Evolutionary conservation across 202 grass and related monocot genomes (phyloP), one percentile per base, ranked within the genome.

Genomic region (Setaria italica): DNA sequence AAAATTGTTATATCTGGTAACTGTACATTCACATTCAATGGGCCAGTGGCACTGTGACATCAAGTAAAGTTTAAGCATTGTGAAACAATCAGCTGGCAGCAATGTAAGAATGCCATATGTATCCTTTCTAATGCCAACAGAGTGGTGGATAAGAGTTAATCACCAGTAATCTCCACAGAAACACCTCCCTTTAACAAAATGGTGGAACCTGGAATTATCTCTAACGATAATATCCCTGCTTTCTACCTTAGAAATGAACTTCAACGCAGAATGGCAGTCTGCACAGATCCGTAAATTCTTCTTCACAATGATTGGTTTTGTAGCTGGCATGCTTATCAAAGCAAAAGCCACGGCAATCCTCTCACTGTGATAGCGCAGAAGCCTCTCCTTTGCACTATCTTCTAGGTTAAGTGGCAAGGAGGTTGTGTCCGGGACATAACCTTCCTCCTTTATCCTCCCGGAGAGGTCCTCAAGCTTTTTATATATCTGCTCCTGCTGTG

Each of bases 91-190:
- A 68, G 39, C 45, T 60, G 46, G 19, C 11, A 77, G 37, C 25
- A 77, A 82, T 86, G 69, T 76, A 86, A 47, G 65, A 71, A 20
- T 85, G 19, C 19, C 15, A 53, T n/a, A 3, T 20, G 16, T 67
- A 80, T 54, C 13, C 20, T 47, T 82, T 76, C 60, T 41, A 69
- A 60, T 70, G 82, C 55, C 9, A 77, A 70, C 45, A 34, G 58
- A 48, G 59, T 19, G 32, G 32, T 30, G 42, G 13, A 70, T 50
- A 48, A 21, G 32, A 58, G 20, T 73, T 62, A 47, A 69, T 93
- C 88, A 93, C 91, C 88, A 90, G 67, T 86, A 93, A 78, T 93
- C 83, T 84, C 86, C 79, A 81, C 91, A 93, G 35, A 88, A 93
- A 66, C 88, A 93, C 56, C 25, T 59, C 47, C 85, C 91, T 70